Conservation (phyloP, 495 filamentous ascomycete species). For the Aspergillus nidulans region DNA sequence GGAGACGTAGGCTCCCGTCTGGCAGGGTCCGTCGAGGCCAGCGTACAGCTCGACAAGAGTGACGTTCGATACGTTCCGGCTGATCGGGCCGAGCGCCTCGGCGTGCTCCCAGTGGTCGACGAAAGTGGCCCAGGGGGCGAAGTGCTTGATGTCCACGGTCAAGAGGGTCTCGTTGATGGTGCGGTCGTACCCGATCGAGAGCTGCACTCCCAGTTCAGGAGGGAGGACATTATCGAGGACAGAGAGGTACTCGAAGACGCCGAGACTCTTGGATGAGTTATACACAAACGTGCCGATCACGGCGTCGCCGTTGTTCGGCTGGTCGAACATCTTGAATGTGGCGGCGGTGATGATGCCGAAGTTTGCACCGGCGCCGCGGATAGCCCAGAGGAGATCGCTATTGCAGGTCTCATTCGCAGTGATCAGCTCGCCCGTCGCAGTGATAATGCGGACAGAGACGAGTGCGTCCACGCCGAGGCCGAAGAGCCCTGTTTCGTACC, state of each 20-base stretch:
- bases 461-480: conserved; percentile 36
- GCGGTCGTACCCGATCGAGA: neutral
- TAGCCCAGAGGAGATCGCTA: conserved; percentile 36
- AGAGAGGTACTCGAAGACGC: conserved; percentile 24
- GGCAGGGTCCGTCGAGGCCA: no score
- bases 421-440: conserved; percentile 27
- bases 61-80: no score
- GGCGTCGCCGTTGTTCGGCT: conserved; percentile 22
- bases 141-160: neutral
- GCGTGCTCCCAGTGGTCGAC: no score
- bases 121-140: neutral
- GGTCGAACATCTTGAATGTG: conserved; percentile 26
- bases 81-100: no score
- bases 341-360: conserved; percentile 46
- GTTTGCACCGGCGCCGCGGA: conserved; percentile 38
- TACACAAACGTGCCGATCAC: conserved; percentile 25
- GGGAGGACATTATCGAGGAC: conserved; percentile 21
- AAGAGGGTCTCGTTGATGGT: neutral
- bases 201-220: conserved; percentile 13
- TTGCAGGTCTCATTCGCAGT: conserved; percentile 29
- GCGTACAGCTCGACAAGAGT: no score
- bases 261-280: conserved; percentile 16
- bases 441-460: conserved; percentile 26
- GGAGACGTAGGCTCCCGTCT: neutral
- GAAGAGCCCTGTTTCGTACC: conserved; percentile 4